A percentile compares a stretch with the other conserved stretches of the same genome.
Evolutionary conservation across 2,329 filamentous ascomycete species (phyloP).

Genomic region (Trichophyton rubrum): DNA sequence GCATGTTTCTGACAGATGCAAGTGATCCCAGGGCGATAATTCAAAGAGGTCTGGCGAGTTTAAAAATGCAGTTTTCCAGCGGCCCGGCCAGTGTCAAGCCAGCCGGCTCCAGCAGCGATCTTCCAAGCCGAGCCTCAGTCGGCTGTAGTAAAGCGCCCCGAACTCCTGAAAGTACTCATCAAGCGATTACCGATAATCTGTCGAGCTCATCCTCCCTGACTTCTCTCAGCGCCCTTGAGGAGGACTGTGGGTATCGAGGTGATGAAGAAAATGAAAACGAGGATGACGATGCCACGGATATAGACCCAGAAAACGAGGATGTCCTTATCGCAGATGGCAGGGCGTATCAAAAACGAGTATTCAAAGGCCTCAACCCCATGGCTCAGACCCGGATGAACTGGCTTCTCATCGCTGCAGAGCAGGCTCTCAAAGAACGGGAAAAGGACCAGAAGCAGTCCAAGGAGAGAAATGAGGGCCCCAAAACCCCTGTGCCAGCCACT

Average conservation of each 20-base stretch:
- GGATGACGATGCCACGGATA: neutral
- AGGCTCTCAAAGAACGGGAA: neutral
- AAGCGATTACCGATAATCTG: neutral
- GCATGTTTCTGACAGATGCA: neutral
- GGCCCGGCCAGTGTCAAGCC: neutral
- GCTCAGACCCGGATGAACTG: slow-evolving; percentile 6
- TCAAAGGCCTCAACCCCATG: neutral
- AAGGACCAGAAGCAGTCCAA: neutral
- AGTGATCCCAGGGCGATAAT: too few species aligned
- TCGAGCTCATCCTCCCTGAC: neutral
- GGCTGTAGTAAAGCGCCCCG: neutral
- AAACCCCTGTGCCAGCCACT: neutral
- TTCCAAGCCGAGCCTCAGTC: neutral
- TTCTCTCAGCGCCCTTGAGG: neutral
- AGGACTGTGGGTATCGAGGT: slow-evolving; percentile 1
- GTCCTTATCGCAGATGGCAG: neutral
- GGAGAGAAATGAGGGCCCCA: neutral
- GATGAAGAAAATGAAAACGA: neutral
- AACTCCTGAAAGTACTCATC: neutral
- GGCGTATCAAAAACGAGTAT: slow-evolving; percentile 1
- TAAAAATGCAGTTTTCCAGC: neutral
- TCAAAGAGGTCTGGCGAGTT: neutral
- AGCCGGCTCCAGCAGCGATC: neutral
- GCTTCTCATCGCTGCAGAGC: slow-evolving; percentile 5
- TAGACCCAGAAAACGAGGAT: neutral